Evolutionary conservation across 306 rosid genomes (phyloP).

Genomic region (Ochetophila trinervis): DNA sequence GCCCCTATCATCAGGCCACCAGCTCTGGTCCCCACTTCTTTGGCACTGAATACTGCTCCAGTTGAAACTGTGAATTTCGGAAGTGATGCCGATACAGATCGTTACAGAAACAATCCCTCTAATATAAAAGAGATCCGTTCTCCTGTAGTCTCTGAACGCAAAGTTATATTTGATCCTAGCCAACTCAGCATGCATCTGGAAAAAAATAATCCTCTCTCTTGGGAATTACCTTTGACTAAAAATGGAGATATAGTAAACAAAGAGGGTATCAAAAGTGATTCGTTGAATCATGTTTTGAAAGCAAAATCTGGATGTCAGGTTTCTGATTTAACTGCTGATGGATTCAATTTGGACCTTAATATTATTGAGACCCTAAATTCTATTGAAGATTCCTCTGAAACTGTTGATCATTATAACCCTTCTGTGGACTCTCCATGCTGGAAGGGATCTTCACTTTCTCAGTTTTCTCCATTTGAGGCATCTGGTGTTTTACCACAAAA

Average conservation of each 20-base stretch:
- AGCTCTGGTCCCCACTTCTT: constrained; percentile 31
- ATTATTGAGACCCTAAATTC: constrained; percentile 37
- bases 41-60: constrained; percentile 29
- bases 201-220: constrained; percentile 35
- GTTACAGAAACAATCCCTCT: constrained; percentile 29
- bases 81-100: constrained; percentile 29
- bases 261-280: constrained; percentile 27
- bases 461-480: constrained; percentile 44
- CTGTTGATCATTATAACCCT: constrained; percentile 59
- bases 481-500: constrained; percentile 32
- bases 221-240: constrained; percentile 30
- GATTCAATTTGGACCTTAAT: constrained; percentile 40
- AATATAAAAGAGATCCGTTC: constrained; percentile 30
- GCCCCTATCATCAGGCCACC: constrained; percentile 27
- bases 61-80: constrained; percentile 31
- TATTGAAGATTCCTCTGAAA: constrained; percentile 48
- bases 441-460: constrained; percentile 67
- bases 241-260: constrained; percentile 36
- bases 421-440: constrained; percentile 97
- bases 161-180: constrained; percentile 35
- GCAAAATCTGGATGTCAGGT: constrained; percentile 36
- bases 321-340: constrained; percentile 34
- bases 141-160: constrained; percentile 27
- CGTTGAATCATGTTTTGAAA: constrained; percentile 33
- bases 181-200: constrained; percentile 44